A percentile compares a stretch with the other conserved stretches of the same genome.
phyloP scores from a whole-genome alignment of 306 rosid species.

The Vicia villosa region DNA sequence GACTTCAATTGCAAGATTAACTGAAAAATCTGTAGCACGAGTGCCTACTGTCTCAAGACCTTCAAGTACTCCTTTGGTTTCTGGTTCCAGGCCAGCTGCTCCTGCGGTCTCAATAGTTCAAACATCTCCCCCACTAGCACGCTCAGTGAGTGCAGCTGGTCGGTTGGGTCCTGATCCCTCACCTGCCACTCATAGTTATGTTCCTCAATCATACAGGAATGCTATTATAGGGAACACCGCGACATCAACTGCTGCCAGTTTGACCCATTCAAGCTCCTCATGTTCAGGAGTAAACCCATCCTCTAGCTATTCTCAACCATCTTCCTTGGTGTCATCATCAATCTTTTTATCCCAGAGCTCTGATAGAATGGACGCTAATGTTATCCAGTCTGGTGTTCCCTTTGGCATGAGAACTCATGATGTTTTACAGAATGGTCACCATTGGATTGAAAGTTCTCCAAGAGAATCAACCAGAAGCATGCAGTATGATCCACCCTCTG shows the following conservation, averaged over 20 bases:
- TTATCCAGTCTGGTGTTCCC: conserved; percentile 54
- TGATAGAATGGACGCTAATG: conserved; percentile 61
- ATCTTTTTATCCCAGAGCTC: conserved; percentile 62
- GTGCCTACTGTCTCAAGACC: conserved; percentile 70
- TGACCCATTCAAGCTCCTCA: conserved; percentile 57
- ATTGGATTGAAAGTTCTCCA: conserved; percentile 69
- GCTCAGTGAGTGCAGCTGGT: conserved; percentile 86
- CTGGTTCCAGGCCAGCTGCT: conserved; percentile 75
- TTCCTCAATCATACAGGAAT: conserved; percentile 90
- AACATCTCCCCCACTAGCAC: conserved; percentile 69
- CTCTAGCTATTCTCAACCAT: conserved; percentile 57
- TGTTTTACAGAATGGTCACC: conserved; percentile 63
- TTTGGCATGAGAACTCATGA: conserved; percentile 57
- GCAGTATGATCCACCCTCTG: conserved; percentile 56
- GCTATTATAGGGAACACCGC: conserved; percentile 84
- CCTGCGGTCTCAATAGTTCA: conserved; percentile 77
- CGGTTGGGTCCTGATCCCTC: conserved; percentile 89
- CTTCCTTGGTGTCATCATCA: conserved; percentile 68
- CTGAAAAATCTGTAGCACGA: conserved; percentile 59
- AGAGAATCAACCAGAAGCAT: conserved; percentile 58
- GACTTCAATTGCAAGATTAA: conserved; percentile 51
- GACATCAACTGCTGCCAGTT: conserved; percentile 54
- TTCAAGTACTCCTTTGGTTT: conserved; percentile 83
- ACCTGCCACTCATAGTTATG: conserved; percentile 70
- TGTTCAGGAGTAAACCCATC: conserved; percentile 57